Percentiles rank a stretch among this genome's conserved stretches.
Conservation (phyloP, 352 stramenopile genomes). For the Phytopythium ostracodes region DNA sequence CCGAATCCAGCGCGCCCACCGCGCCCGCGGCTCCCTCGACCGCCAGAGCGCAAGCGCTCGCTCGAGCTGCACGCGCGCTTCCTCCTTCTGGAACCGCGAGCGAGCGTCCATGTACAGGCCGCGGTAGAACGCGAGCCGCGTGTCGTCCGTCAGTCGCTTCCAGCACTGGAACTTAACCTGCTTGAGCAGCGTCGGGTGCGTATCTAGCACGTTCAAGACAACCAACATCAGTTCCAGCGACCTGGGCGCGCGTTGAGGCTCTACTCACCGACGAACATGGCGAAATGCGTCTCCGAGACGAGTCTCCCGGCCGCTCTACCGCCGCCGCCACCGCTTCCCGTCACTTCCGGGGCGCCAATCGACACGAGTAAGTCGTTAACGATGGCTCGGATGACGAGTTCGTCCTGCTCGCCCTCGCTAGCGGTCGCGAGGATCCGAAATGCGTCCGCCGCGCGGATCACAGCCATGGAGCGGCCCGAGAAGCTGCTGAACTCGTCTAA, state of each 20-base stretch:
- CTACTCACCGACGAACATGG: constrained; percentile 1
- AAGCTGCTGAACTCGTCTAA: constrained; percentile 46
- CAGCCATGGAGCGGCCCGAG: constrained; percentile 20
- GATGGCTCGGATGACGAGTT: constrained; percentile 29
- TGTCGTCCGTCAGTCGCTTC: constrained; percentile 56
- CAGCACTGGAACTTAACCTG: constrained; percentile 38
- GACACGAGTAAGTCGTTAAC: constrained; percentile 8
- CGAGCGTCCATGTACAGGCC: constrained; percentile 41
- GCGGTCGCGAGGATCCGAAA: constrained; percentile 27
- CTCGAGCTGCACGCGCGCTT: constrained; percentile 21
- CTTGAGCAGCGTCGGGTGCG: constrained; percentile 22
- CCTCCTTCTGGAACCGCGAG: constrained; percentile 32
- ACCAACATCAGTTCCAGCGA: constrained; percentile 7
- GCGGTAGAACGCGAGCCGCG: constrained; percentile 44
- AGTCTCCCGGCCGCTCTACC: constrained; percentile 6
- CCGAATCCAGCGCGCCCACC: constrained; percentile 40
- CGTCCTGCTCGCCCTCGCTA: constrained; percentile 33
- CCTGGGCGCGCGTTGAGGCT: neutral
- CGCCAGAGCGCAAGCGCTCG: constrained; percentile 40
- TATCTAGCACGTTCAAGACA: neutral
- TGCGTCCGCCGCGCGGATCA: constrained; percentile 19
- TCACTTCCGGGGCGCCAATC: neutral
- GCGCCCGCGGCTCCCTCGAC: constrained; percentile 35
- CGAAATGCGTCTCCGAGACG: constrained; percentile 17
- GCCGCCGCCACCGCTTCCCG: constrained; percentile 9